phyloP scores from a whole-genome alignment of 2,329 filamentous ascomycete species.

The Aureobasidium zeae region DNA sequence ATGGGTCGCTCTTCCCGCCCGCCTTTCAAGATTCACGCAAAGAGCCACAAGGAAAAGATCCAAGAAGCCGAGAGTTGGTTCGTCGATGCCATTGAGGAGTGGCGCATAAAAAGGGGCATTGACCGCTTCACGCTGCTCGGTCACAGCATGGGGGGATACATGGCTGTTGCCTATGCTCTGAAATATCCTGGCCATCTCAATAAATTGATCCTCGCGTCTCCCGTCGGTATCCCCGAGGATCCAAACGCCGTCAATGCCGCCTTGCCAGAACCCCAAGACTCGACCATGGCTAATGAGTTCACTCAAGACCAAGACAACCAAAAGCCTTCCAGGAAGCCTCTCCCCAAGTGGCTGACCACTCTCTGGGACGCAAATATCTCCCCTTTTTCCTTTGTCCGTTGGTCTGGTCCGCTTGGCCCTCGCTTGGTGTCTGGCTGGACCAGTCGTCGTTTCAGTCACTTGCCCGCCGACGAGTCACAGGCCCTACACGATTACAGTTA shows the following conservation, averaged over 20 bases:
- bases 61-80: conserved; percentile 92
- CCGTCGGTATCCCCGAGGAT: conserved; percentile 89
- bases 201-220: conserved; percentile 90
- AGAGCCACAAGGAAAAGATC: conserved; percentile 70
- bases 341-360: conserved; percentile 82
- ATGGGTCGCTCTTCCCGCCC: conserved; percentile 87
- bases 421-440: conserved; percentile 93
- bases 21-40: conserved; percentile 73
- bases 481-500: conserved; percentile 91
- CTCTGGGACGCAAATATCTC: conserved; percentile 97
- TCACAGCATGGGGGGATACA: conserved; percentile 88
- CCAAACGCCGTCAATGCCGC: conserved; percentile 76
- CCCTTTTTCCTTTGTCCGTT: conserved; percentile 82
- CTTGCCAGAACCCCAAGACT: conserved; percentile 67
- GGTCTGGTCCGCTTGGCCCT: conserved; percentile 81
- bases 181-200: conserved; percentile 94
- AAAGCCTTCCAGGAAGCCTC: conserved; percentile 46
- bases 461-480: conserved; percentile 69
- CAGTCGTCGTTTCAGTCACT: conserved; percentile 79
- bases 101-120: conserved; percentile 79
- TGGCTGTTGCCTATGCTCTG: conserved; percentile 87
- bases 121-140: conserved; percentile 89
- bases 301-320: conserved; percentile 57
- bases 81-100: conserved; percentile 90
- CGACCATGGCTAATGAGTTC: conserved; percentile 68